Percentiles rank a stretch among this genome's conserved stretches.
These are phyloP conservation scores for Fusarium sarcochroum DNA, from an alignment of 2,329 filamentous ascomycete species.

Conservation along the genomic window DNA sequence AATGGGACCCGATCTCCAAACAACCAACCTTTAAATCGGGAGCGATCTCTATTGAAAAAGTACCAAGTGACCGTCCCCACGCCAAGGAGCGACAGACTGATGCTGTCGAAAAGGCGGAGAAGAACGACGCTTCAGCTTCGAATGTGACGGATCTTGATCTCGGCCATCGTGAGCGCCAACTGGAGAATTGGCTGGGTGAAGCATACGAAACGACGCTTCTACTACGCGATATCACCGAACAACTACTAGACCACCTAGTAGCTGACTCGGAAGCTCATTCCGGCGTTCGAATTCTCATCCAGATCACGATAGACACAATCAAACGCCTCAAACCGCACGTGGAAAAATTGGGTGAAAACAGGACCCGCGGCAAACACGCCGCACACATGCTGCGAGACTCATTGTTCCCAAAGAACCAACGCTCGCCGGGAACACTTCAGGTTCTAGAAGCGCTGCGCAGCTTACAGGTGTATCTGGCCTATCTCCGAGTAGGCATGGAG, in stretches of 20 bases:
- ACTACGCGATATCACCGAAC: neutral
- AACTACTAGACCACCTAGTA: neutral
- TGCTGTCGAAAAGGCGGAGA: no score
- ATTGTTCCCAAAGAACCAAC: rapidly evolving
- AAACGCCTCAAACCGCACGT: neutral
- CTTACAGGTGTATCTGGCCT: neutral
- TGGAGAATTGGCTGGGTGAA: neutral
- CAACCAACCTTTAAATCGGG: no score
- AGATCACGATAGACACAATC: neutral
- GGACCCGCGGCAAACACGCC: rapidly evolving
- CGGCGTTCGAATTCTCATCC: no score
- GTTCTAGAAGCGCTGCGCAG: neutral
- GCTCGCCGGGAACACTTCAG: no score
- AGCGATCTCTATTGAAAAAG: no score
- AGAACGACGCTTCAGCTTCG: no score
- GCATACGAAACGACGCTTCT: neutral
- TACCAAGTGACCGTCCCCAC: no score
- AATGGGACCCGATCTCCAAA: no score
- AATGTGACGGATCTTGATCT: no score
- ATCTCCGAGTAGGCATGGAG: rapidly evolving
- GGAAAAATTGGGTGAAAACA: neutral
- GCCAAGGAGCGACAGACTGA: no score
- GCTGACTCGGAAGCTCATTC: neutral
- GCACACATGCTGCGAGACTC: neutral
- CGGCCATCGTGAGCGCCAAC: no score